phyloP scores from a whole-genome alignment of 73 alveolate genomes.

The Symbiodinium natans region DNA sequence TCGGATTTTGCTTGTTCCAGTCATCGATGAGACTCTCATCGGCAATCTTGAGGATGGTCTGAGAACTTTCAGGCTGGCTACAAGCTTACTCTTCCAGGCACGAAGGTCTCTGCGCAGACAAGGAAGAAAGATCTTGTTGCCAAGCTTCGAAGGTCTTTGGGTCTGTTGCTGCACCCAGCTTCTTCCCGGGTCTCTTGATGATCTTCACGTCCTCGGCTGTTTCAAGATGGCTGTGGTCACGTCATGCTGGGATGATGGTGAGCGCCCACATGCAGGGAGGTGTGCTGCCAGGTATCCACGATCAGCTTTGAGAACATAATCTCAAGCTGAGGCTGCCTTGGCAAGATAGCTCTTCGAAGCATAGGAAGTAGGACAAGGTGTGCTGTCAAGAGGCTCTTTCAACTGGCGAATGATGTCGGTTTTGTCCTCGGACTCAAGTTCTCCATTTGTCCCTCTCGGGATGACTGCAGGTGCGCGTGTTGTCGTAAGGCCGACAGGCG shows the following conservation, averaged over 20 bases:
- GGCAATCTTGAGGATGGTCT: slow-evolving; percentile 83
- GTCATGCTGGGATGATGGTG: not conserved
- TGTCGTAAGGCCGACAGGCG: no score
- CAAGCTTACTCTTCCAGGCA: not conserved
- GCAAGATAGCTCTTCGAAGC: not conserved
- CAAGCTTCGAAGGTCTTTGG: slow-evolving; percentile 61
- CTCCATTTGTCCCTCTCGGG: no score
- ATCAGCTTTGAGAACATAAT: slow-evolving; percentile 70
- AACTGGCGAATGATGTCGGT: slow-evolving; percentile 52
- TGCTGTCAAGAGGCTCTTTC: slow-evolving; percentile 30
- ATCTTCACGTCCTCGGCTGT: slow-evolving; percentile 39
- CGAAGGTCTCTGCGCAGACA: not conserved
- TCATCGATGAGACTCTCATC: slow-evolving; percentile 68
- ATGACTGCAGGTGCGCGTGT: no score
- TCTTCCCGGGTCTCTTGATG: slow-evolving; percentile 63
- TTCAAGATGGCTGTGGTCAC: not conserved
- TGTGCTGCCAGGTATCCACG: slow-evolving; percentile 37
- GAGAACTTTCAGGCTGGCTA: not conserved
- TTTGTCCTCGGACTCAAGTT: slow-evolving; percentile 37
- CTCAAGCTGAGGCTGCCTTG: slow-evolving; percentile 54
- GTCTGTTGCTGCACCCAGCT: slow-evolving; percentile 82
- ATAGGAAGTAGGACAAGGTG: not conserved
- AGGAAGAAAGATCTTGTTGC: not conserved
- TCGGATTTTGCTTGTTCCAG: slow-evolving; percentile 84
- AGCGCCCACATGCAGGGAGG: not conserved